These are phyloP conservation scores for Arthrobotrys sinensis DNA, from an alignment of 2,329 filamentous ascomycete genomes.

Conservation along the genomic window DNA sequence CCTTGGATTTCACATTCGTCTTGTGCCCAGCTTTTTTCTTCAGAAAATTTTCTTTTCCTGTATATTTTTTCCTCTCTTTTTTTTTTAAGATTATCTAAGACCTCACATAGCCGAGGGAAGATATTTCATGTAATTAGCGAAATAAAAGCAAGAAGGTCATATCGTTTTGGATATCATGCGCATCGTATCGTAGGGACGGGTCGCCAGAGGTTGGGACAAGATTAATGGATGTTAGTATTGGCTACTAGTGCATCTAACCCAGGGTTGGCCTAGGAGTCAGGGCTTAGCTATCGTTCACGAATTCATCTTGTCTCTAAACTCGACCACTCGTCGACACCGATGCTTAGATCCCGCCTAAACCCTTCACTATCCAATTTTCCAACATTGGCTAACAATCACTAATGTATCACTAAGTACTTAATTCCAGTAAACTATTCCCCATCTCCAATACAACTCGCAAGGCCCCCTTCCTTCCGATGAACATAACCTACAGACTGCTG, in stretches of 20 bases:
- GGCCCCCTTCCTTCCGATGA: constrained; percentile 13
- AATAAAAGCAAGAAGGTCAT: constrained; percentile 39
- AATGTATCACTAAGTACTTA: constrained; percentile 24
- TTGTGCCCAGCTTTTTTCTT: constrained; percentile 13
- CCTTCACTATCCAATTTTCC: constrained; percentile 8
- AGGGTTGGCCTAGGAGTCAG: neutral
- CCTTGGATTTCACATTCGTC: constrained; percentile 25
- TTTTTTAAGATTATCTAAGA: constrained; percentile 16
- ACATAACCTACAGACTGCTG: constrained; percentile 11
- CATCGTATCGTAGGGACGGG: constrained; percentile 21
- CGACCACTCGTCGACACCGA: constrained; percentile 6
- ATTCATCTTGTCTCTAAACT: constrained; percentile 25
- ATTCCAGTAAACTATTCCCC: constrained; percentile 3
- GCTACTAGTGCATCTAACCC: constrained; percentile 7
- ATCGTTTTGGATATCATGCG: constrained; percentile 24
- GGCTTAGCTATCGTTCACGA: neutral
- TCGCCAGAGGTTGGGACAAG: constrained; percentile 1
- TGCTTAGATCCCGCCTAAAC: constrained; percentile 25
- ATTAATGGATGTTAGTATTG: constrained; percentile 8
- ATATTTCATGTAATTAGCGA: constrained; percentile 48
- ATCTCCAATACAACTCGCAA: constrained; percentile 13
- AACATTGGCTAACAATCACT: constrained; percentile 20
- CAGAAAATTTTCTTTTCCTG: constrained; percentile 18
- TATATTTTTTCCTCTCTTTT: constrained; percentile 32
- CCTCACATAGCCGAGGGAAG: constrained; percentile 30